Evolutionary conservation across 2,329 filamentous ascomycete species (phyloP).

Genomic region (Madurella fahalii): DNA sequence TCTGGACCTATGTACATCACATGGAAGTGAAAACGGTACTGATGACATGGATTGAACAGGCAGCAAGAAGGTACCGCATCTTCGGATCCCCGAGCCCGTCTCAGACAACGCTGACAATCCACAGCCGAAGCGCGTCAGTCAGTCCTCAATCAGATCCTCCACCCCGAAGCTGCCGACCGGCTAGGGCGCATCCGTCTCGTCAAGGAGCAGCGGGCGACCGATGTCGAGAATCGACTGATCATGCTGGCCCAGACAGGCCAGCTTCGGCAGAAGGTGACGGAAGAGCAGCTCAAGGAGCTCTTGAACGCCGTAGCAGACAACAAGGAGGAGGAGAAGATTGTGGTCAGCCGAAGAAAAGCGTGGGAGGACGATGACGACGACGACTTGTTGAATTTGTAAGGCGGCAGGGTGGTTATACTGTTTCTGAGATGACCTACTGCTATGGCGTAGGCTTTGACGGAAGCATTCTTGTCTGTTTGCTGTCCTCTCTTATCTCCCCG

Average conservation of each 20-base stretch:
- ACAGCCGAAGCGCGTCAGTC: constrained; percentile 66
- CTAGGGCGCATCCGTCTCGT: constrained; percentile 92
- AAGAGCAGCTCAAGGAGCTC: constrained; percentile 89
- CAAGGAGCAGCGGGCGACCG: constrained; percentile 83
- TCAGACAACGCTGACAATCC: constrained; percentile 21
- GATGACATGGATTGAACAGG: constrained; percentile 28
- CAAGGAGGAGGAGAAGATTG: constrained; percentile 77
- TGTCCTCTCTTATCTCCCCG: neutral
- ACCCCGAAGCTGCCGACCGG: constrained; percentile 88
- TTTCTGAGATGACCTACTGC: neutral
- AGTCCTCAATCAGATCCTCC: constrained; percentile 88
- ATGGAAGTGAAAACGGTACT: neutral
- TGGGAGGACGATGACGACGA: constrained; percentile 80
- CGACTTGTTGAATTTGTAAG: constrained; percentile 59
- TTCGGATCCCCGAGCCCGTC: too few species aligned
- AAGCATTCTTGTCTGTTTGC: neutral
- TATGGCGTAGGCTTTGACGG: neutral
- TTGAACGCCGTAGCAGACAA: constrained; percentile 79
- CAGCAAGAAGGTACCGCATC: constrained; percentile 43
- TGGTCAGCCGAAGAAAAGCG: constrained; percentile 78
- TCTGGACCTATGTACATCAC: neutral
- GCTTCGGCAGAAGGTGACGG: constrained; percentile 80
- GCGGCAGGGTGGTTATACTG: neutral
- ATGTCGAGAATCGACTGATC: constrained; percentile 90
- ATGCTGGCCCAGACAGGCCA: constrained; percentile 86